Evolutionary conservation across 306 rosid species (phyloP).

Genomic region (Echinosophora koreensis): DNA sequence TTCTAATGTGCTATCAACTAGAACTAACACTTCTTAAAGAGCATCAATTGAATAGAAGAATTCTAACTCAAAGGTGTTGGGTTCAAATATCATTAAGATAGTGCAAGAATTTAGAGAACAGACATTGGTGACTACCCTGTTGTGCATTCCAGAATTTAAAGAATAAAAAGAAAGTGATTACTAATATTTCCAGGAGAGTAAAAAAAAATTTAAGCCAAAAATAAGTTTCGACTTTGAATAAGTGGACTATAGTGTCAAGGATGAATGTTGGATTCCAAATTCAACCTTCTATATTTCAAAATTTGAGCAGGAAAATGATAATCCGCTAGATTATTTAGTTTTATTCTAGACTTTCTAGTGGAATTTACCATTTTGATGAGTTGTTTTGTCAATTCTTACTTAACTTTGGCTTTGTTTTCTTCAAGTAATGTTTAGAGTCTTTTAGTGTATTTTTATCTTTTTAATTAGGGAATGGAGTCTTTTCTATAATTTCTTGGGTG

Average conservation of each 20-base stretch:
- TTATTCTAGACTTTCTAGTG: too few species aligned
- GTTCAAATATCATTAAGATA: background rate
- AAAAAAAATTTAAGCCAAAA: background rate
- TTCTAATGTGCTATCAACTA: background rate
- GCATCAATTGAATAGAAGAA: background rate
- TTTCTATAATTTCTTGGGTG: too few species aligned
- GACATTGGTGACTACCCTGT: background rate
- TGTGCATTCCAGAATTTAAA: background rate
- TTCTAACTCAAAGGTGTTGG: too few species aligned
- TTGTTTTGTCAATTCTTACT: too few species aligned
- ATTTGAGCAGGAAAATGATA: slow-evolving; percentile 5
- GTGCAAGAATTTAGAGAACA: background rate
- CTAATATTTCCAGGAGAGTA: background rate
- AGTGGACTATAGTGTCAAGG: background rate
- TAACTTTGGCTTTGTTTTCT: too few species aligned
- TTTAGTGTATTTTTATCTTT: too few species aligned
- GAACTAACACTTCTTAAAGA: background rate
- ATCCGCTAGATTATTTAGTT: too few species aligned
- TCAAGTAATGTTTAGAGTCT: too few species aligned
- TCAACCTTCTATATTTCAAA: background rate
- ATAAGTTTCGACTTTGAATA: background rate
- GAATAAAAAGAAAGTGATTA: background rate
- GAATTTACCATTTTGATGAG: too few species aligned
- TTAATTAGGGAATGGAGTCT: too few species aligned
- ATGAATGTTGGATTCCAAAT: background rate